Evolutionary conservation across 1,139 yeast genomes (phyloP).

Genomic region (Blastobotrys malaysiensis): DNA sequence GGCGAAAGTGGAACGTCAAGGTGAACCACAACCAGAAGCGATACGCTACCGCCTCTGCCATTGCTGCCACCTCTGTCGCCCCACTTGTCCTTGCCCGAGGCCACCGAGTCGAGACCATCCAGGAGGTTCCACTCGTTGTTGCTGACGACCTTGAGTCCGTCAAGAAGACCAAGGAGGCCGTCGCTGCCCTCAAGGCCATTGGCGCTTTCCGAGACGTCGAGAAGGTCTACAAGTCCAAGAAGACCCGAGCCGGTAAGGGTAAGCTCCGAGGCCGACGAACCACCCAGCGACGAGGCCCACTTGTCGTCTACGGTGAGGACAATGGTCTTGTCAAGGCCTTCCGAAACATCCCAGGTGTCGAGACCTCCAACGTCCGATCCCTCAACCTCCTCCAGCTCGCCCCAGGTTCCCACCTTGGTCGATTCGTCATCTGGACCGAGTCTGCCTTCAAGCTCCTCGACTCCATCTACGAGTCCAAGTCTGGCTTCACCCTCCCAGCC

Average conservation of each 20-base stretch:
- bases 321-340: conserved; percentile 97
- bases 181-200: conserved; percentile 94
- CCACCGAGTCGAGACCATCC: conserved; percentile 98
- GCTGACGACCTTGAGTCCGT: conserved; percentile 89
- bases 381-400: conserved; percentile 98
- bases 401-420: conserved; percentile 99
- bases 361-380: conserved; percentile 87
- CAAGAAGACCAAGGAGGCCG: conserved; percentile 97
- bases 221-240: conserved; percentile 98
- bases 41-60: conserved; percentile 99
- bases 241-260: conserved; percentile 99
- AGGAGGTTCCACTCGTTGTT: conserved; percentile 98
- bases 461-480: conserved; percentile 95
- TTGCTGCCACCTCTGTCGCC: conserved; percentile 98
- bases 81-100: conserved; percentile 99
- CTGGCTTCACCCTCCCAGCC: conserved; percentile 87
- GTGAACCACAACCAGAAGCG: conserved; percentile 99
- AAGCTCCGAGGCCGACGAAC: conserved; percentile 99
- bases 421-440: conserved; percentile 99
- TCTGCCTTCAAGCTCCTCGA: conserved; percentile 96
- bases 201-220: conserved; percentile 99
- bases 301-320: conserved; percentile 97
- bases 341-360: conserved; percentile 99
- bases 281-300: conserved; percentile 99
- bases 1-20: conserved; percentile 99